These are phyloP conservation scores for Yamadazyma diddensiae DNA, from an alignment of 1,139 yeast genomes.

Conservation along the genomic window DNA sequence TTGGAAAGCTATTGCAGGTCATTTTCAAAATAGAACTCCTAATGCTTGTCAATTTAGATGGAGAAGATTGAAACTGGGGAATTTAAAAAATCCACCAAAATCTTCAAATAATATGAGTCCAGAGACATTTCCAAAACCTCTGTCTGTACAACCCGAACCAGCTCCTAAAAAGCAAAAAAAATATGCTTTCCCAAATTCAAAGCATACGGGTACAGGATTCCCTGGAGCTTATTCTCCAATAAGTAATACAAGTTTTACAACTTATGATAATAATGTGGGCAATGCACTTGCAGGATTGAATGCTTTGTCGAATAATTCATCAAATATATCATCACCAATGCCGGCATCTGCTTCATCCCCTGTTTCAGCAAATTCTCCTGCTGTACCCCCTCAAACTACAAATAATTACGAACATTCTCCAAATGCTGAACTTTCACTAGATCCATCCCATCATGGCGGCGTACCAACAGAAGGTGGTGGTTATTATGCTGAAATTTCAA, in stretches of 20 bases:
- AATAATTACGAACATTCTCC: constrained; percentile 30
- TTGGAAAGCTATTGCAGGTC: constrained; percentile 73
- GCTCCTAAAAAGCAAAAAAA: constrained; percentile 23
- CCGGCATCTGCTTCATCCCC: constrained; percentile 22
- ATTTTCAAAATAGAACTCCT: constrained; percentile 67
- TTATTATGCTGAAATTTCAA: constrained; percentile 44
- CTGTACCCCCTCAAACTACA: constrained; percentile 19
- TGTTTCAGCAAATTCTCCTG: constrained; percentile 26
- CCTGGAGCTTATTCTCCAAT: constrained; percentile 37
- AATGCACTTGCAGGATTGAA: constrained; percentile 48
- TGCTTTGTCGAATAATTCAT: constrained; percentile 41
- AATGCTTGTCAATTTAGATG: constrained; percentile 80
- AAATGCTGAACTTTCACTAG: constrained; percentile 27
- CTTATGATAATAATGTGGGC: constrained; percentile 42
- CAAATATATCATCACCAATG: constrained; percentile 31
- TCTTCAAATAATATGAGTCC: constrained; percentile 26
- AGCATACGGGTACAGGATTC: constrained; percentile 23
- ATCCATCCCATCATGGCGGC: constrained; percentile 33
- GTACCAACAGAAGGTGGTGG: constrained; percentile 40
- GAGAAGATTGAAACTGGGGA: constrained; percentile 68
- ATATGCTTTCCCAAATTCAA: constrained; percentile 16
- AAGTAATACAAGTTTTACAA: constrained; percentile 38
- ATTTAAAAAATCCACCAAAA: constrained; percentile 55
- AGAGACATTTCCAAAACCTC: constrained; percentile 9
- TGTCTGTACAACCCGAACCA: constrained; percentile 6